Evolutionary conservation across 768 basidiomycete genomes (phyloP), one percentile per base, ranked within the genome.

Genomic region (Wakefieldia striispora): DNA sequence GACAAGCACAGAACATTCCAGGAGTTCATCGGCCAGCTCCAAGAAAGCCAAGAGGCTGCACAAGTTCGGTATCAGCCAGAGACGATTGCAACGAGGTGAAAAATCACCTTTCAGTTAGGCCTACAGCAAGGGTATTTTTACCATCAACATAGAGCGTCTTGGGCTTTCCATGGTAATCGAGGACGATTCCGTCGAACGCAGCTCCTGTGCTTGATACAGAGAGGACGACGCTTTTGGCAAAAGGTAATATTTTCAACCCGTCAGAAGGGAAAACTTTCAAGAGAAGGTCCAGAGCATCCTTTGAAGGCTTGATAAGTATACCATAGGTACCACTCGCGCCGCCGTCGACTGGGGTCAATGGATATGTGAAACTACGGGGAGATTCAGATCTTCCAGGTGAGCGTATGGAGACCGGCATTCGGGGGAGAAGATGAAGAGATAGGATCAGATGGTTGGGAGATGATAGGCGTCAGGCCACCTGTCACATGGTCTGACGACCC

Each of bases 401-500:
- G 21, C 63, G 47, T 17, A 73, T 62, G 9, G 59, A 57, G 37
- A 68, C 53, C 42, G 59, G 61, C 44, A 69, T 62, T 49, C 51
- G 54, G 49, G 53, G 60, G 56, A 34, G 67, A 66, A 47, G 69
- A 59, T 48, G 64, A 70, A 57, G 54, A 59, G 40, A 56, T 62
- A 44, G 67, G 63, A 53, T 60, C 55, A 50, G 74, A 70, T 58
- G 73, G 68, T 70, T 72, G 69, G 64, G 79, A 74, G 61, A 75
- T 70, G 54, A 69, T 71, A 66, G 76, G 75, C 90, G 88, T 81
- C 84, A 80, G 79, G 75, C 83, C 79, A 88, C 81, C 91, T 93
- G 86, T 93, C 91, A 93, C 91, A 82, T 88, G 84, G 80, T 80
- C 83, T 78, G 82, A 84, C 89, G 91, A 93, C 91, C 91, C 91